Evolutionary conservation across 2,329 filamentous ascomycete species (phyloP), one percentile per base, ranked within the genome.

Genomic region (Boeremia lycopersici): DNA sequence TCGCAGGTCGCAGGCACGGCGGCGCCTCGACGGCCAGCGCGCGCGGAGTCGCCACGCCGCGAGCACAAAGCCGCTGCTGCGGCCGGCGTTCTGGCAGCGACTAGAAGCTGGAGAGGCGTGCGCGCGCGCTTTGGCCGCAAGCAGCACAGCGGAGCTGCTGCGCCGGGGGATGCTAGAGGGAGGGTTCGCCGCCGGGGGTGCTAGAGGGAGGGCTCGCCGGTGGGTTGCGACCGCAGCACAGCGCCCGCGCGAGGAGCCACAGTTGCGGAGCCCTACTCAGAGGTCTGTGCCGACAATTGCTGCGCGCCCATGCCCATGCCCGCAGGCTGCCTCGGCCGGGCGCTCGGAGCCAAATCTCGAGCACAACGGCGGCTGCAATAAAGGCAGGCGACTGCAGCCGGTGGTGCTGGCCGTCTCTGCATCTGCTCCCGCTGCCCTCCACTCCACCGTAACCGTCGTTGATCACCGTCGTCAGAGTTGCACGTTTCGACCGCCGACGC

Each of bases 401-500:
- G 25, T 29, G 6, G 33, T 11, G 46, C 29, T 15, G 10, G 36
- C 35, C 11, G 15, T 28, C 10, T 36, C 26, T 12, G 10, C 41
- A 11, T 25, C 29, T 12, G 6, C 33, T n/a, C 40, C 31, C n/a
- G n/a, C n/a, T n/a, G n/a, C 12, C 39, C n/a, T 15, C 25, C 17
- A 4, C 25, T 0, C 12, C 25, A 13, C 11, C 29, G 19, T 44
- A 35, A 5, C 38, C 43, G 40, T 29, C 50, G 58, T 46, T 45
- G 53, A 59, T 57, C 43, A 46, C 57, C 48, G 25, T 55, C 54
- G 66, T 65, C 64, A 68, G 53, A 66, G 58, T 65, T 68, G 65
- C 66, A 64, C 48, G 53, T 64, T 59, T 45, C 48, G 48, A 57
- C 36, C 55, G 56, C 53, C 60, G 56, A 61, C 59, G 63, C 63